Evolutionary conservation across 768 basidiomycete genomes (phyloP), one percentile per base, ranked within the genome.

Genomic region (Aureoboletus auriporus): DNA sequence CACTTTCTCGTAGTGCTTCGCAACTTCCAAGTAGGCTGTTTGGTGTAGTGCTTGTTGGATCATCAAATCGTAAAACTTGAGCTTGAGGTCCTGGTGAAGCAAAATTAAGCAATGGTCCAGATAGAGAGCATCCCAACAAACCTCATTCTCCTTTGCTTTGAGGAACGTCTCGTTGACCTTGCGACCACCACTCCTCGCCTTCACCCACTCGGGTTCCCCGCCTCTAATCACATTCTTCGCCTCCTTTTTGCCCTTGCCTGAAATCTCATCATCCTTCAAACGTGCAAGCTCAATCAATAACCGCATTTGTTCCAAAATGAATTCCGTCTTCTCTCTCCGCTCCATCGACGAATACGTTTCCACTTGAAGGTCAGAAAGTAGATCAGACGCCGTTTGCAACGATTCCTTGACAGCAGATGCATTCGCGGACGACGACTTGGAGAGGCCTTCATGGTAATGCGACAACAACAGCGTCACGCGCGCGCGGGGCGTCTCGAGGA

Each of bases 291-390:
- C 75, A 43, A 89, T 81, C 60, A 94, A 74, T 43, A 98, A 67
- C 49, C 96, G 78, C 93, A 99, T 98, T 69, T 98, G 96, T 68
- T 98, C 95, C 38, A 98, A 71, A 56, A 99, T 89, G 61, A 99
- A 97, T 65, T 98, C 93, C 5, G 93, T 96, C 77, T 99, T 99
- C 69, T 99, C 96, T 62, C 89, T 74, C 51, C 93, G 84, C 55
- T 97, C 92, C 96, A 99, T 98, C 6, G 91, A 93, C 12, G 94
- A 97, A 66, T 97, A 99, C 2, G 96, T 98, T 70, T 99, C 96
- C 34, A 99, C 94, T 72, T 97, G 94, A 3, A 99, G 81, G 50
- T 99, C 96, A 20, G 86, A 86, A 52, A 98, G 76, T 27, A 98
- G 72, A 54, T 98, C 96, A 0, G 91, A 93, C 6, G 96, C 93